These are phyloP conservation scores for Paramecium biaurelia DNA, from an alignment of 73 alveolate genomes.

Conservation along the genomic window DNA sequence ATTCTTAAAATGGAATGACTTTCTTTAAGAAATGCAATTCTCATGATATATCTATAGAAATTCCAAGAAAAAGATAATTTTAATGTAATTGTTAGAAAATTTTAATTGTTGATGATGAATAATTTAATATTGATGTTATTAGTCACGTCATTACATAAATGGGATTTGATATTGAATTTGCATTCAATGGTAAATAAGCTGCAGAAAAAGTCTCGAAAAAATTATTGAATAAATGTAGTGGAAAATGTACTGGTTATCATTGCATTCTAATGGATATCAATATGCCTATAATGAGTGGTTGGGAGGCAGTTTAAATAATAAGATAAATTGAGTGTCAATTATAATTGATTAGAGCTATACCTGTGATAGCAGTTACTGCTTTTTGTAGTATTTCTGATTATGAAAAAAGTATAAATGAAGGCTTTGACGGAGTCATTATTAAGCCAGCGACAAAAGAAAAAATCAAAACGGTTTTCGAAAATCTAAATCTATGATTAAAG, in stretches of 20 bases:
- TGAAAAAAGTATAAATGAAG: not conserved
- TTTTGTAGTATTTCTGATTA: not conserved
- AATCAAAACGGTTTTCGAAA: not conserved
- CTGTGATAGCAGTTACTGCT: constrained; percentile 24
- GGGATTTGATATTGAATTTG: not conserved
- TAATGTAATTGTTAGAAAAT: not conserved
- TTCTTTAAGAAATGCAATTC: not conserved
- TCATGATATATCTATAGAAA: not conserved
- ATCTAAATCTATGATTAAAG: not conserved
- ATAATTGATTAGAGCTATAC: not conserved
- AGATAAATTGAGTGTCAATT: constrained; percentile 36
- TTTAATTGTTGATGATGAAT: constrained; percentile 19
- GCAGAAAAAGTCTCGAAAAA: not conserved
- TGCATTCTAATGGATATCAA: not conserved
- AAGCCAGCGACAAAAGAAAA: constrained; percentile 9
- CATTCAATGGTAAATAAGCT: not conserved
- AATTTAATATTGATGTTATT: not conserved
- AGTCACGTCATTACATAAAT: not conserved
- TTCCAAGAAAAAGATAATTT: not conserved
- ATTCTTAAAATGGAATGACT: not conserved
- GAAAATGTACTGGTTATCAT: not conserved
- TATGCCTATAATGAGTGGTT: constrained; percentile 19
- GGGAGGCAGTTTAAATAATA: constrained; percentile 2
- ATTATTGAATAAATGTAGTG: not conserved
- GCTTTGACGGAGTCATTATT: not conserved